Conservation (phyloP, 108 stramenopile genomes). For the Discostella stelligeroides region DNA sequence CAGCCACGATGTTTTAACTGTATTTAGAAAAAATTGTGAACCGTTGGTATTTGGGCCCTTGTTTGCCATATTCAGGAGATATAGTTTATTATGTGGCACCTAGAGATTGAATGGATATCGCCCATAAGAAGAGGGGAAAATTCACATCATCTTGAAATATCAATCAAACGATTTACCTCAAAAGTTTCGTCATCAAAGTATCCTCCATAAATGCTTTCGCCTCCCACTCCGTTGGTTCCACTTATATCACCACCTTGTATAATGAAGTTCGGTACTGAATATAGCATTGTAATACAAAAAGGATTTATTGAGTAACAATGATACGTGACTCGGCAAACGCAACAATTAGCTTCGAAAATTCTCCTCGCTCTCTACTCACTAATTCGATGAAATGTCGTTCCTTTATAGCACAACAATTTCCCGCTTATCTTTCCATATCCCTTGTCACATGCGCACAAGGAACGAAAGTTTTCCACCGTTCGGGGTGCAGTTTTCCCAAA, state of each 20-base stretch:
- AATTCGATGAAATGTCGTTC: slow-evolving; percentile 71
- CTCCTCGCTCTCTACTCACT: slow-evolving; percentile 29
- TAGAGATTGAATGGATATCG: too few relatives aligned
- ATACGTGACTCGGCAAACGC: not conserved
- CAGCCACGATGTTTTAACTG: slow-evolving; percentile 92
- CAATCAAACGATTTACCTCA: slow-evolving; percentile 30
- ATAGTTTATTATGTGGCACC: slow-evolving; percentile 89
- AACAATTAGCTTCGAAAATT: slow-evolving; percentile 4
- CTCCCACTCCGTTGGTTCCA: slow-evolving; percentile 92
- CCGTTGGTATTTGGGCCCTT: slow-evolving; percentile 82
- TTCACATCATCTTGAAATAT: not conserved
- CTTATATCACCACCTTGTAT: slow-evolving; percentile 93
- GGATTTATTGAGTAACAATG: slow-evolving; percentile 5
- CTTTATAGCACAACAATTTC: slow-evolving; percentile 78
- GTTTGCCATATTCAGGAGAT: slow-evolving; percentile 84
- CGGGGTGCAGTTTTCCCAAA: slow-evolving; percentile 91
- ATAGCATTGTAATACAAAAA: not conserved
- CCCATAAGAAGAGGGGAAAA: not conserved
- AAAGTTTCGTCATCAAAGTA: slow-evolving; percentile 90
- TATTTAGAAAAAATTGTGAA: slow-evolving; percentile 85
- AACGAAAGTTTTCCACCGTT: slow-evolving; percentile 91
- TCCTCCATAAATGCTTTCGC: slow-evolving; percentile 89
- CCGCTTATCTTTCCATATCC: slow-evolving; percentile 75
- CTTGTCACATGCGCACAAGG: slow-evolving; percentile 78
- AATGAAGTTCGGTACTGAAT: slow-evolving; percentile 91